phyloP scores from a whole-genome alignment of 495 filamentous ascomycete species.

The Apodospora peruviana region DNA sequence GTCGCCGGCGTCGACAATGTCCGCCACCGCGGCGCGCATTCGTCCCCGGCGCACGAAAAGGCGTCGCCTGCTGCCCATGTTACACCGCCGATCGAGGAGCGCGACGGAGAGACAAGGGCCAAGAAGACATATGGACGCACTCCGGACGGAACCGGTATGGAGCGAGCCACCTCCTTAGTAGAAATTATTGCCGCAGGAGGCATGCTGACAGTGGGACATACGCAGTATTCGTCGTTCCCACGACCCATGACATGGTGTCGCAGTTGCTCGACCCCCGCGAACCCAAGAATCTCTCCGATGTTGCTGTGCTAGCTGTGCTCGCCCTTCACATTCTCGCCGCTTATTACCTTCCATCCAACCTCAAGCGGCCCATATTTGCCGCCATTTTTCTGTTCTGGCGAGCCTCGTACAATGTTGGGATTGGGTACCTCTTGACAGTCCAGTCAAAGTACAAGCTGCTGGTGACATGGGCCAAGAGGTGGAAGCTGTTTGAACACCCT shows the following conservation, averaged over 20 bases:
- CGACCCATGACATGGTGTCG: slow-evolving; percentile 98
- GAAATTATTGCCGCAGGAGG: neutral
- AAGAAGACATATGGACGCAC: slow-evolving; percentile 88
- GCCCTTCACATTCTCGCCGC: slow-evolving; percentile 65
- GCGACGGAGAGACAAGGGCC: slow-evolving; percentile 18
- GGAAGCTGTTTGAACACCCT: slow-evolving; percentile 80
- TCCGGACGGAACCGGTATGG: slow-evolving; percentile 80
- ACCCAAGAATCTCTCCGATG: slow-evolving; percentile 89
- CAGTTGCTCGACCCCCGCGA: slow-evolving; percentile 91
- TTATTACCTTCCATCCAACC: slow-evolving; percentile 60
- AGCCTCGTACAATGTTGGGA: slow-evolving; percentile 84
- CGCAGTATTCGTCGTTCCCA: slow-evolving; percentile 88
- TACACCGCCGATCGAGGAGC: neutral
- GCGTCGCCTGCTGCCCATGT: neutral
- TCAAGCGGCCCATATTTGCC: slow-evolving; percentile 71
- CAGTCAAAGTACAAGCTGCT: slow-evolving; percentile 86
- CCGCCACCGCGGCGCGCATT: neutral
- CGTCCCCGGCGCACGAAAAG: neutral
- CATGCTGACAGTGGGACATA: slow-evolving; percentile 1
- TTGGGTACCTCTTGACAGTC: slow-evolving; percentile 80
- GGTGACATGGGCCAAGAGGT: slow-evolving; percentile 81
- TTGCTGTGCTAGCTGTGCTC: slow-evolving; percentile 74
- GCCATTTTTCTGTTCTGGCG: slow-evolving; percentile 88
- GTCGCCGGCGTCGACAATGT: neutral
- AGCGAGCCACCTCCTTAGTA: neutral